These are phyloP conservation scores for Trichoderma sp. DNA, from an alignment of 2,329 filamentous ascomycete genomes.

Conservation along the genomic window DNA sequence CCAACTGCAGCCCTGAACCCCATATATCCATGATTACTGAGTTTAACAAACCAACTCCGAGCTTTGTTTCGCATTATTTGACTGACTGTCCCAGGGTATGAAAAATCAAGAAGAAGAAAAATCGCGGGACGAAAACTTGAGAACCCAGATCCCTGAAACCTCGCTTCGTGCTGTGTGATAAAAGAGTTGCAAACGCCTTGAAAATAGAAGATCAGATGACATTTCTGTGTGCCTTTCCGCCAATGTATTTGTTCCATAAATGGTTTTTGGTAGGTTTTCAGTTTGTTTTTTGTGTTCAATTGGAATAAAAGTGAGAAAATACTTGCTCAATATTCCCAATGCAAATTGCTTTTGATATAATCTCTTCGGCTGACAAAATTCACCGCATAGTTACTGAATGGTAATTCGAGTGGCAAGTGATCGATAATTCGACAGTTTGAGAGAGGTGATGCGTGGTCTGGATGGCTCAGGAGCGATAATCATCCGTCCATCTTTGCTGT, in stretches of 20 bases:
- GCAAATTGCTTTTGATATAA: not conserved
- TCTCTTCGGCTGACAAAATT: not conserved
- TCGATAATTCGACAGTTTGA: conserved; percentile 58
- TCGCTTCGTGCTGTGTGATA: conserved; percentile 7
- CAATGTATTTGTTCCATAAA: not conserved
- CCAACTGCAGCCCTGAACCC: conserved; percentile 18
- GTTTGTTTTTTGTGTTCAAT: not conserved
- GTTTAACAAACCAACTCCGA: conserved; percentile 23
- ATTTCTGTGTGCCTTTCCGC: not conserved
- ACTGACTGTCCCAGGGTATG: conserved; percentile 19
- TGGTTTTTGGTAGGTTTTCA: not conserved
- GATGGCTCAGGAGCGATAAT: conserved; percentile 56
- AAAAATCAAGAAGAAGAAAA: conserved; percentile 9
- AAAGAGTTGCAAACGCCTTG: conserved; percentile 8
- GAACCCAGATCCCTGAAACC: not conserved
- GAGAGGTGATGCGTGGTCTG: conserved; percentile 50
- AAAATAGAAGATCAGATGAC: not conserved
- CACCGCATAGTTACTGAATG: conserved; percentile 30
- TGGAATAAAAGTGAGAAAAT: not conserved
- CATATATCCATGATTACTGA: conserved; percentile 27
- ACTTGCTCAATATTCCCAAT: not conserved
- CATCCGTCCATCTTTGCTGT: conserved; percentile 58
- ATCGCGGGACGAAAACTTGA: not conserved
- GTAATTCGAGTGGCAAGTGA: conserved; percentile 43
- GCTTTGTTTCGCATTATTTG: conserved; percentile 14